Evolutionary conservation across 129 eudicot species (phyloP).

Genomic region (Helichrysum umbraculigerum): DNA sequence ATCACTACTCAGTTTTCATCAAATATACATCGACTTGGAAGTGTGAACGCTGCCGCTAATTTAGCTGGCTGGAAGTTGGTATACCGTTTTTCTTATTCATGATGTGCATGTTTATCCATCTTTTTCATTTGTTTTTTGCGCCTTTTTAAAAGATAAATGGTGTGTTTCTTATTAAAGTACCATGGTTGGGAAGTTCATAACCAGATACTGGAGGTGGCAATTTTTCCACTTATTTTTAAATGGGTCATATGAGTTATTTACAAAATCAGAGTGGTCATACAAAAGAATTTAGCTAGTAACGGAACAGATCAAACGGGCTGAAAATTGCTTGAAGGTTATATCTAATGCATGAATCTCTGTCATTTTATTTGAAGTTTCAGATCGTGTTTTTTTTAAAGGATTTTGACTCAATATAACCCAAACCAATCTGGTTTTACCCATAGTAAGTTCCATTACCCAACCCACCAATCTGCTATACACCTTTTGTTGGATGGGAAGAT

Average conservation of each 20-base stretch:
- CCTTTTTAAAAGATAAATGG: not conserved
- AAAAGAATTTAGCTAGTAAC: not conserved
- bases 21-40: slow-evolving; percentile 97
- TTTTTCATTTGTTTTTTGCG: not conserved
- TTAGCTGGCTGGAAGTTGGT: slow-evolving; percentile 96
- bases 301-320: not conserved
- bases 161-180: not conserved
- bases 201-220: not conserved
- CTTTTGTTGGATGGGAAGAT: not conserved
- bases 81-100: slow-evolving; percentile 31
- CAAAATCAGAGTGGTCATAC: not conserved
- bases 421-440: not conserved
- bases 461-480: not conserved
- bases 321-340: not conserved
- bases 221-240: not conserved
- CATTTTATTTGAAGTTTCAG: not conserved
- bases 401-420: not conserved
- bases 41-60: slow-evolving; percentile 99
- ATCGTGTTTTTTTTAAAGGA: no score
- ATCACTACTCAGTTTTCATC: slow-evolving; percentile 98
- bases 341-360: not conserved
- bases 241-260: not conserved
- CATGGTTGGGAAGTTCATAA: not conserved
- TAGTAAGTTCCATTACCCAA: not conserved
- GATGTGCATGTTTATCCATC: not conserved